A percentile compares a stretch with the other conserved stretches of the same genome.
phyloP scores from a whole-genome alignment of 306 rosid species.

The Malus orientalis region DNA sequence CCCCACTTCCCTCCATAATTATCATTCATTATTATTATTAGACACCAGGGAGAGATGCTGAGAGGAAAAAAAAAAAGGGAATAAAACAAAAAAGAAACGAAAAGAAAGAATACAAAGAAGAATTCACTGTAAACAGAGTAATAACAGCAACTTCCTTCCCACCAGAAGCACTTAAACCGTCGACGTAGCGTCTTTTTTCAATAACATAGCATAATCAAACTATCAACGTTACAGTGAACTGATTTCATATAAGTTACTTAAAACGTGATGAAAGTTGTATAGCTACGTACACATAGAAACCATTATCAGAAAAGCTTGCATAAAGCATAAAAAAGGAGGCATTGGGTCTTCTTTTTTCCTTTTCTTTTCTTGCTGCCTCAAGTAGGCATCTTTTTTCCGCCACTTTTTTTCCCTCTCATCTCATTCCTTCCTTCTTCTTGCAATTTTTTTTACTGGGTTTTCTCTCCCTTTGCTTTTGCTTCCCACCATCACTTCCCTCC shows the following conservation, averaged over 20 bases:
- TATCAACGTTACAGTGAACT: too few relatives aligned
- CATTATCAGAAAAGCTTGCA: constrained; percentile 34
- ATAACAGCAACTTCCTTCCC: too few relatives aligned
- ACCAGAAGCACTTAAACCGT: too few relatives aligned
- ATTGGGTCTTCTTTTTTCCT: constrained; percentile 21
- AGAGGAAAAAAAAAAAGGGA: not conserved
- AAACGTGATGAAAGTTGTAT: not conserved
- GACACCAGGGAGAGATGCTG: not conserved
- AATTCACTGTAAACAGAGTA: not conserved
- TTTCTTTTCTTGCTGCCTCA: constrained; percentile 60
- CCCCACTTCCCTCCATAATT: constrained; percentile 53
- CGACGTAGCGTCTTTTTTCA: too few relatives aligned
- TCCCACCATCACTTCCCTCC: constrained; percentile 22
- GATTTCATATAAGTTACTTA: too few relatives aligned
- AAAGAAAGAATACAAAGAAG: not conserved
- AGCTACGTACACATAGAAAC: constrained; percentile 22
- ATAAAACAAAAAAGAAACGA: too few relatives aligned
- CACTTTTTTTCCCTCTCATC: constrained; percentile 45
- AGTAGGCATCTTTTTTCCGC: constrained; percentile 68
- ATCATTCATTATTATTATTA: constrained; percentile 22
- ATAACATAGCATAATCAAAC: too few relatives aligned
- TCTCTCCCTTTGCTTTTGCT: constrained; percentile 12
- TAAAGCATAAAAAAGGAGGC: constrained; percentile 49
- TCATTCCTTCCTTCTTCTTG: constrained; percentile 28
- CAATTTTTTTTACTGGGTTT: constrained; percentile 15